A percentile compares a stretch with the other conserved stretches of the same genome.
phyloP scores from a whole-genome alignment of 2,329 filamentous ascomycete genomes.

The Aspergillus udagawae region DNA sequence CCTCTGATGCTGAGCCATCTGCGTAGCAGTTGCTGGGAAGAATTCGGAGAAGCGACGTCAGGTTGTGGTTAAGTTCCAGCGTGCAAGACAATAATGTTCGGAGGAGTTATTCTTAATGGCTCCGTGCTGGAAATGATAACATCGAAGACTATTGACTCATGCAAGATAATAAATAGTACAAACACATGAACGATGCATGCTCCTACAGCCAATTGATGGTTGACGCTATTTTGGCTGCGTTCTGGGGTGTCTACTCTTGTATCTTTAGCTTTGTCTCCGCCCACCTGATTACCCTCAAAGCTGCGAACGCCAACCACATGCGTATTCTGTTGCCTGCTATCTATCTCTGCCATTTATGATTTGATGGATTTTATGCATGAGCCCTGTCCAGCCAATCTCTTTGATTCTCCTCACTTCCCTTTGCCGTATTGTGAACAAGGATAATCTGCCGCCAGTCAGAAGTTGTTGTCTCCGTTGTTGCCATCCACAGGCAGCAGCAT shows the following conservation, averaged over 20 bases:
- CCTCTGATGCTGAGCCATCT: not conserved
- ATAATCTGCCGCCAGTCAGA: not conserved
- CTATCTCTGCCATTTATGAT: not conserved
- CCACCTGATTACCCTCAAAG: not conserved
- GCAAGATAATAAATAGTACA: not conserved
- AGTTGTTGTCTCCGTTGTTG: not conserved
- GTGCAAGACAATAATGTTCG: not conserved
- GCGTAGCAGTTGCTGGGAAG: not conserved
- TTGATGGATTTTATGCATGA: slow-evolving; percentile 2
- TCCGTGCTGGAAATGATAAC: not conserved
- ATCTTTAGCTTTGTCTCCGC: not conserved
- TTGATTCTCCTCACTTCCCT: not conserved
- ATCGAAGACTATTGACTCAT: not conserved
- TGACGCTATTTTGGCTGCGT: not conserved
- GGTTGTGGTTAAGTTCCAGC: not conserved
- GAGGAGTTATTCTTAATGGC: not conserved
- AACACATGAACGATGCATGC: not conserved
- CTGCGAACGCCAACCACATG: not conserved
- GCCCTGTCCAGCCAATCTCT: not conserved
- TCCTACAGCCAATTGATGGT: not conserved
- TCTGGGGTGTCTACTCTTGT: not conserved
- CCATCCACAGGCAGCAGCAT: not conserved
- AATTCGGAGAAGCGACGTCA: not conserved
- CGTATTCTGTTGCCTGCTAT: slow-evolving; percentile 13
- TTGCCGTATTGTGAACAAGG: not conserved